These are phyloP conservation scores for Didymella exigua DNA, from an alignment of 2,329 filamentous ascomycete species.

Conservation along the genomic window DNA sequence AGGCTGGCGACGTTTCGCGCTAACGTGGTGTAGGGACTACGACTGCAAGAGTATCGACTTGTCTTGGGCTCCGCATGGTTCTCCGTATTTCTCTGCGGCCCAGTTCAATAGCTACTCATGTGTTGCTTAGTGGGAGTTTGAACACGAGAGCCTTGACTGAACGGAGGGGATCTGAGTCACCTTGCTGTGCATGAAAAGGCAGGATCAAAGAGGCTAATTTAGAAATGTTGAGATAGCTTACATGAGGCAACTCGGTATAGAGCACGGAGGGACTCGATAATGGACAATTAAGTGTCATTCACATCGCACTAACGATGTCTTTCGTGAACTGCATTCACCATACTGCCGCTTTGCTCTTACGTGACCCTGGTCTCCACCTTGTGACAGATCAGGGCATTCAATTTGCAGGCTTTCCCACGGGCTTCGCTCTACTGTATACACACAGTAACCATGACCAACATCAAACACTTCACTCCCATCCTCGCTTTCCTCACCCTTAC, in stretches of 20 bases:
- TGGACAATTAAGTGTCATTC: neutral
- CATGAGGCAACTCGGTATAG: too few species aligned
- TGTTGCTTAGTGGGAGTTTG: neutral
- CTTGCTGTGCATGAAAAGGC: neutral
- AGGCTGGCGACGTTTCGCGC: neutral
- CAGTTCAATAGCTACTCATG: neutral
- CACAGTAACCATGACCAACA: neutral
- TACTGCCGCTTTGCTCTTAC: neutral
- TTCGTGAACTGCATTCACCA: neutral
- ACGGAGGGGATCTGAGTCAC: neutral
- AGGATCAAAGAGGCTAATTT: neutral
- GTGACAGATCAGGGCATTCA: neutral
- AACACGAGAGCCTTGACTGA: neutral
- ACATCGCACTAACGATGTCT: neutral
- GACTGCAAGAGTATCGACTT: neutral
- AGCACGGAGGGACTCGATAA: neutral
- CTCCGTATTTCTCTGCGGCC: neutral
- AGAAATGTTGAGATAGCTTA: neutral
- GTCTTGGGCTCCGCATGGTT: neutral
- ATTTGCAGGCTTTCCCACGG: neutral
- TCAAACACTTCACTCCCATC: neutral
- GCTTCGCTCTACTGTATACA: neutral
- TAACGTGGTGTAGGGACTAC: neutral
- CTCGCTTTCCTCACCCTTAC: neutral
- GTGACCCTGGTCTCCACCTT: neutral